phyloP scores from a whole-genome alignment of 768 basidiomycete species.

The Kockovaella imperatae region DNA sequence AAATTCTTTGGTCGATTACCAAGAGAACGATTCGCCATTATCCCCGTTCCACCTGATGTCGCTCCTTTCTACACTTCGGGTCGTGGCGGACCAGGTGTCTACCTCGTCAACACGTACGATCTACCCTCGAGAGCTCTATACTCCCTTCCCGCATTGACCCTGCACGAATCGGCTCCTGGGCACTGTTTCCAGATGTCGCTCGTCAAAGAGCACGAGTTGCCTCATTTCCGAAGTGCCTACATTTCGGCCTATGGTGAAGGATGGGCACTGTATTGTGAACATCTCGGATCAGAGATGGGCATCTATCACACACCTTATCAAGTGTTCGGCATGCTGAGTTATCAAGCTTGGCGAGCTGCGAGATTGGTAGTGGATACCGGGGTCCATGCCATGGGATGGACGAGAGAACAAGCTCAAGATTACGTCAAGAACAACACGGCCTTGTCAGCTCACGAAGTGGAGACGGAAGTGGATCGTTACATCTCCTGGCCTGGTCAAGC shows the following conservation, averaged over 20 bases:
- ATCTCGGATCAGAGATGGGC: constrained; percentile 9
- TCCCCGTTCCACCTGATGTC: constrained; percentile 7
- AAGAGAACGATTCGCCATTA: constrained; percentile 10
- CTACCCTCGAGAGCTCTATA: constrained; percentile 8
- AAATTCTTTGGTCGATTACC: constrained; percentile 13
- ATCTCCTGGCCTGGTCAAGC: constrained; percentile 10
- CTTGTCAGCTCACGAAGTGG: constrained; percentile 6
- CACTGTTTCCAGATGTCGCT: constrained; percentile 8
- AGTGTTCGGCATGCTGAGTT: constrained; percentile 11
- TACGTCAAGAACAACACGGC: constrained; percentile 9
- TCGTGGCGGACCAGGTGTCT: constrained; percentile 12
- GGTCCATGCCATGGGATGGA: constrained; percentile 7
- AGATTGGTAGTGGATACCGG: constrained; percentile 9
- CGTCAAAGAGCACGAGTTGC: constrained; percentile 2
- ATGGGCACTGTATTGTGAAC: constrained; percentile 10
- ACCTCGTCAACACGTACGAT: constrained; percentile 14
- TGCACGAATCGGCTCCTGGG: constrained; percentile 11
- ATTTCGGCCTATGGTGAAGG: constrained; percentile 10
- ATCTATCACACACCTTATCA: constrained; percentile 8
- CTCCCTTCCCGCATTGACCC: constrained; percentile 9
- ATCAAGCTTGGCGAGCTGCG: constrained; percentile 11
- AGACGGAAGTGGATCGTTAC: constrained; percentile 10
- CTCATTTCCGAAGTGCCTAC: constrained; percentile 5
- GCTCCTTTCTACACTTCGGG: constrained; percentile 12
- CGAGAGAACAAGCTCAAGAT: constrained; percentile 2